Conservation (phyloP, 1,284 basidiomycete genomes). For the Hemileia vastatrix region DNA sequence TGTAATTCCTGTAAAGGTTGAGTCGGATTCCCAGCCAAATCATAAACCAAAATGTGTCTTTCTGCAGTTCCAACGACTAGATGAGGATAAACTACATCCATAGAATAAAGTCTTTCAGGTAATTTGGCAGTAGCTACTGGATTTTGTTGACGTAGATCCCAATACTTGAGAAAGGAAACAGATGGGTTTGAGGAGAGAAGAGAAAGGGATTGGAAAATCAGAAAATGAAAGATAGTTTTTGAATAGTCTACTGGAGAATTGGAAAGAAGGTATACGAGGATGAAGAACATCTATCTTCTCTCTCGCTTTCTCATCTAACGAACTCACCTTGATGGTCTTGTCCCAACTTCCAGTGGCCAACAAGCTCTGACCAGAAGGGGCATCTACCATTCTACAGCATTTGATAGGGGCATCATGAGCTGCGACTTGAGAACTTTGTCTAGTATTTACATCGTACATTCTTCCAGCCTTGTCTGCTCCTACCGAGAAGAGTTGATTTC, state of each 20-base stretch:
- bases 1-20: neutral
- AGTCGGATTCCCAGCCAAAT: slow-evolving; percentile 48
- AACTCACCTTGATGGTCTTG: slow-evolving; percentile 38
- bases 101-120: slow-evolving; percentile 71
- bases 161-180: too few relatives aligned
- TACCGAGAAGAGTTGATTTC: slow-evolving; percentile 36
- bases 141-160: too few relatives aligned
- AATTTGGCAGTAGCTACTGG: slow-evolving; percentile 58
- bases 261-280: too few relatives aligned
- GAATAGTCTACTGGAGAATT: neutral
- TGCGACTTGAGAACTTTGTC: slow-evolving; percentile 35
- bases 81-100: slow-evolving; percentile 61
- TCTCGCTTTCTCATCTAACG: too few relatives aligned
- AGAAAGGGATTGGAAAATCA: too few relatives aligned
- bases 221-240: neutral
- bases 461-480: slow-evolving; percentile 42
- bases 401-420: slow-evolving; percentile 39
- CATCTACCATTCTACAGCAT: slow-evolving; percentile 36
- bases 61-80: slow-evolving; percentile 84
- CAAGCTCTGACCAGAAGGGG: slow-evolving; percentile 32
- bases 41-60: slow-evolving; percentile 74
- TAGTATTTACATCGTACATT: slow-evolving; percentile 43
- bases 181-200: slow-evolving; percentile 54
- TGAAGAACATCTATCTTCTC: too few relatives aligned
- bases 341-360: slow-evolving; percentile 43